These are phyloP conservation scores for Fraxinus americana DNA, from an alignment of 257 asterid species.

Conservation along the genomic window DNA sequence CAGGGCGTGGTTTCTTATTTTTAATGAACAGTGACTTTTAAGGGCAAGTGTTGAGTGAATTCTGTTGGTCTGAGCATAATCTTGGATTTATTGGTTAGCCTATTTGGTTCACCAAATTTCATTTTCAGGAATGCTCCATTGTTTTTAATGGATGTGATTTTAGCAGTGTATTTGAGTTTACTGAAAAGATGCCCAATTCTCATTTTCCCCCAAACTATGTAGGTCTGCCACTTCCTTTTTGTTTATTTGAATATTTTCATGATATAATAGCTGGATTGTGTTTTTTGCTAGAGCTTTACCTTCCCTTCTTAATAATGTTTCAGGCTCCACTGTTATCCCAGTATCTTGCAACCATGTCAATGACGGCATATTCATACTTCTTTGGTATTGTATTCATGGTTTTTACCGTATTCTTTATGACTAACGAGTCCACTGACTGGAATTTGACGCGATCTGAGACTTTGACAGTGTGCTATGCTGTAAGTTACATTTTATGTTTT, in stretches of 20 bases:
- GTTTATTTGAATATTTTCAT: neutral
- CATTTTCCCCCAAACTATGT: neutral
- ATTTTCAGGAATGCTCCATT: neutral
- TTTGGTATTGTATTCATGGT: slow-evolving; percentile 77
- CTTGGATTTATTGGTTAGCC: neutral
- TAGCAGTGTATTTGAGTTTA: neutral
- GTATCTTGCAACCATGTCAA: slow-evolving; percentile 88
- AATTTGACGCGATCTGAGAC: slow-evolving; percentile 66
- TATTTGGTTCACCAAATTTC: neutral
- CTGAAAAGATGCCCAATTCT: neutral
- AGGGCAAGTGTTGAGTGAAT: too few species aligned
- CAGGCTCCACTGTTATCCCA: slow-evolving; percentile 88
- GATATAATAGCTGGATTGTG: slow-evolving; percentile 1
- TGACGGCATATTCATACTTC: slow-evolving; percentile 83
- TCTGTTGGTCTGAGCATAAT: too few species aligned
- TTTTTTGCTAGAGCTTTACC: slow-evolving; percentile 28
- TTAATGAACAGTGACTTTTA: too few species aligned
- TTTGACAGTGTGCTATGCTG: slow-evolving; percentile 87
- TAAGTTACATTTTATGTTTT: slow-evolving; percentile 40
- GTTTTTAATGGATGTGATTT: neutral
- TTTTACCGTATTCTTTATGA: slow-evolving; percentile 52
- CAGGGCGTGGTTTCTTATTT: too few species aligned
- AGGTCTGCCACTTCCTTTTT: slow-evolving; percentile 14
- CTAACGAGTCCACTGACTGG: slow-evolving; percentile 74
- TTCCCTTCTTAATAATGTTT: slow-evolving; percentile 25